phyloP scores from a whole-genome alignment of 352 stramenopile species.

The Peronospora farinosa region DNA sequence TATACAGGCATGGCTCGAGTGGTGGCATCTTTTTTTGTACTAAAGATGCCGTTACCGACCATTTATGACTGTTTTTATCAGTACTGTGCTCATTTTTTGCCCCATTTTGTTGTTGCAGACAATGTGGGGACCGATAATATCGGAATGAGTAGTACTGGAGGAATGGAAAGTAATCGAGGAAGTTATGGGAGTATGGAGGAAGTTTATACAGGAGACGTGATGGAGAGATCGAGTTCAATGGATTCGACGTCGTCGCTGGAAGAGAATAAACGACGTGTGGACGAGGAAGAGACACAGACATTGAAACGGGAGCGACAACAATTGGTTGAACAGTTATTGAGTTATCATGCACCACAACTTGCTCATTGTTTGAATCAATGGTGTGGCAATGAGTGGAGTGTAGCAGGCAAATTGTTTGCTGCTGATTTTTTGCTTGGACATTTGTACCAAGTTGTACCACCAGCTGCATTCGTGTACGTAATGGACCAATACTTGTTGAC shows the following conservation, averaged over 20 bases:
- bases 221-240: conserved; percentile 27
- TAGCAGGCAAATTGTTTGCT: conserved; percentile 45
- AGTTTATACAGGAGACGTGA: conserved; percentile 4
- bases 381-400: conserved; percentile 63
- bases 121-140: conserved; percentile 16
- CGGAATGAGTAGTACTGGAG: neutral
- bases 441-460: conserved; percentile 58
- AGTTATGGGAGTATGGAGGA: conserved; percentile 33
- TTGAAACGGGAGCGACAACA: conserved; percentile 47
- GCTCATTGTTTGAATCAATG: conserved; percentile 67
- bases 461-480: conserved; percentile 54
- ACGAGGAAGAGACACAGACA: conserved; percentile 33
- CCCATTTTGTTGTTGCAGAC: conserved; percentile 58
- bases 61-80: conserved; percentile 87
- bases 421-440: conserved; percentile 57
- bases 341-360: conserved; percentile 66
- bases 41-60: conserved; percentile 62
- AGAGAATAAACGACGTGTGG: conserved; percentile 25
- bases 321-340: conserved; percentile 62
- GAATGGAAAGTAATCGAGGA: conserved; percentile 15
- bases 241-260: conserved; percentile 34
- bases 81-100: conserved; percentile 67
- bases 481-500: conserved; percentile 80
- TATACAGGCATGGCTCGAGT: conserved; percentile 66
- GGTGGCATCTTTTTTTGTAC: conserved; percentile 64